Evolutionary conservation across 176 grass and related monocot species (phyloP).

Genomic region (Melocanna baccifera): DNA sequence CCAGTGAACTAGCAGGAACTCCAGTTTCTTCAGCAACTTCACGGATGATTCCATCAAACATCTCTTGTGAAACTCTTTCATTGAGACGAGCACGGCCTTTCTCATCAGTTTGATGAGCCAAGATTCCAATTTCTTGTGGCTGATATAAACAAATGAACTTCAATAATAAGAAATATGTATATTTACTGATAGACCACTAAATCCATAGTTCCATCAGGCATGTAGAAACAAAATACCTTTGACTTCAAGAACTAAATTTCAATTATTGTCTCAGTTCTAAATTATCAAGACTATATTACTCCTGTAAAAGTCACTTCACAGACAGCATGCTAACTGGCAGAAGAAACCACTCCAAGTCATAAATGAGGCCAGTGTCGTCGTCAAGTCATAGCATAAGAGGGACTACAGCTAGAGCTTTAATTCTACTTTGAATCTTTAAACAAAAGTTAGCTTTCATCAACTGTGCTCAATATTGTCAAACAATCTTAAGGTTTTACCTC

Average conservation of each 20-base stretch:
- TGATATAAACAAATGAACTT: constrained; percentile 41
- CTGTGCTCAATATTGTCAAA: not conserved
- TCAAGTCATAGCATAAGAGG: not conserved
- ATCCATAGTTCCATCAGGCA: not conserved
- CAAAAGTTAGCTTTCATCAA: not conserved
- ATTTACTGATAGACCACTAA: not conserved
- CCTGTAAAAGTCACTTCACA: not conserved
- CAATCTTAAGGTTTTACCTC: constrained; percentile 56
- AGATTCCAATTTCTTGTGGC: constrained; percentile 86
- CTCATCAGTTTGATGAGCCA: constrained; percentile 54
- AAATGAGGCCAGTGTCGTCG: not conserved
- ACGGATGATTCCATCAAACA: constrained; percentile 90
- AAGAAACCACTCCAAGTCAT: not conserved
- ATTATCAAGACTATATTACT: not conserved
- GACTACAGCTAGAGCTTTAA: not conserved
- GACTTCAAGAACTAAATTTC: not conserved
- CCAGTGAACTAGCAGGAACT: constrained; percentile 69
- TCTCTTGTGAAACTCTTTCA: constrained; percentile 65
- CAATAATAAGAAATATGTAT: constrained; percentile 5
- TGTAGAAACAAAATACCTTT: not conserved
- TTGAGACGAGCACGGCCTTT: constrained; percentile 25
- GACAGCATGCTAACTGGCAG: not conserved
- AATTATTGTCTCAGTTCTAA: not conserved
- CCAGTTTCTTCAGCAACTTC: constrained; percentile 99
- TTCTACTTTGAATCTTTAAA: not conserved